Percentiles rank a stretch among this genome's conserved stretches.
Conservation (phyloP, 345 rosid species). For the Eucalyptus shirleyi region DNA sequence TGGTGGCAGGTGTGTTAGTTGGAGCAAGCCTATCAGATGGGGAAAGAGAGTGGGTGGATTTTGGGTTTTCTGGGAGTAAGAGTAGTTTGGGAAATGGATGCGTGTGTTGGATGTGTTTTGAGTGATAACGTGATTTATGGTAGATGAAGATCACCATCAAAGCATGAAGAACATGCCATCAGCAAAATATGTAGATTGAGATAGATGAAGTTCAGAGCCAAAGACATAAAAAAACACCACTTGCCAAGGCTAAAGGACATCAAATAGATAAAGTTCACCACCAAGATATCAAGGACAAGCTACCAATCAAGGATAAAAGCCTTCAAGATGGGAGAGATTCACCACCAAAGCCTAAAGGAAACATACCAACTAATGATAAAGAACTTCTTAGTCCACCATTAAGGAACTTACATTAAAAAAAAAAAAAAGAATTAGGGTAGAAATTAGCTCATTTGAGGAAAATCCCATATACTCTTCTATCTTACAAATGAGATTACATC, state of each 20-base stretch:
- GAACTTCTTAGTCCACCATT: background rate
- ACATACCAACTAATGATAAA: background rate
- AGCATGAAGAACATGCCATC: background rate
- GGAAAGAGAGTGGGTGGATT: background rate
- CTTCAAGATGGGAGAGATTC: background rate
- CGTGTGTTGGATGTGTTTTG: background rate
- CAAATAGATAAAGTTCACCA: background rate
- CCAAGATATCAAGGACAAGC: background rate
- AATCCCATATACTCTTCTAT: background rate
- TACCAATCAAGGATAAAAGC: background rate
- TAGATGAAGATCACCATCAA: background rate
- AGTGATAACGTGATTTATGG: background rate
- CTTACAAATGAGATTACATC: background rate
- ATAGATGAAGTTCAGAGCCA: background rate
- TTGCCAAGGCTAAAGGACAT: background rate
- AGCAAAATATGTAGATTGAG: background rate
- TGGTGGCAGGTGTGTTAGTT: too few relatives aligned
- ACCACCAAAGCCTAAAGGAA: background rate
- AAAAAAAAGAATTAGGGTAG: too few relatives aligned
- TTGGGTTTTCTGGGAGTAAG: background rate
- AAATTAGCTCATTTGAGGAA: background rate
- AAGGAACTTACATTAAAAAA: background rate
- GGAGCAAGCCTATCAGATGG: too few relatives aligned
- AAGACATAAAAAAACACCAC: background rate
- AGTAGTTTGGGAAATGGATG: background rate